Percentiles rank a stretch among this genome's conserved stretches.
phyloP scores from a whole-genome alignment of 2,329 filamentous ascomycete genomes.

The Colletotrichum caudatum region DNA sequence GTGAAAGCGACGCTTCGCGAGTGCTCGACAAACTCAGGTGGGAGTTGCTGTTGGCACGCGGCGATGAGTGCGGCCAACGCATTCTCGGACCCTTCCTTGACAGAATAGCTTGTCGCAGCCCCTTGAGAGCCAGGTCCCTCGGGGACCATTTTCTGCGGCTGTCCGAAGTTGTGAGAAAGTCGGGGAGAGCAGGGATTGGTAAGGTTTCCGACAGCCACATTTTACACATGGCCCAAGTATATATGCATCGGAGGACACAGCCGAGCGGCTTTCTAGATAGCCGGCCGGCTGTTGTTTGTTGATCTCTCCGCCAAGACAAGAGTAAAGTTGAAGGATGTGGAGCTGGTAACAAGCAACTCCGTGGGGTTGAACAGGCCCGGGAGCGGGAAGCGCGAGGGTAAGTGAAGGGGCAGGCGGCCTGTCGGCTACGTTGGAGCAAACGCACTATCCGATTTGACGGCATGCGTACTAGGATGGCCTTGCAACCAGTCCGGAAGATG shows the following conservation, averaged over 20 bases:
- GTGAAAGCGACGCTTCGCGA: slow-evolving; percentile 49
- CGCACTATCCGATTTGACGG: slow-evolving; percentile 10
- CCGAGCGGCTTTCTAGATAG: slow-evolving; percentile 9
- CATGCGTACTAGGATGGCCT: slow-evolving; percentile 24
- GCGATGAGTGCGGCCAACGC: slow-evolving; percentile 48
- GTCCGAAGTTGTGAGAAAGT: slow-evolving; percentile 11
- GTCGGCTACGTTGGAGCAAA: slow-evolving; percentile 13
- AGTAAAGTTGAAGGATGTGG: slow-evolving; percentile 11
- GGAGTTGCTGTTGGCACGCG: slow-evolving; percentile 49
- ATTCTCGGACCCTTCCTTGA: slow-evolving; percentile 48
- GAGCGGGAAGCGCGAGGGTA: slow-evolving; percentile 10
- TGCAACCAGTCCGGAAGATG: slow-evolving; percentile 11
- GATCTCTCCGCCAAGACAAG: slow-evolving; percentile 26
- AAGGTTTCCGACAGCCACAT: slow-evolving; percentile 37
- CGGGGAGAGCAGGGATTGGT: slow-evolving; percentile 6
- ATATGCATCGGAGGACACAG: slow-evolving; percentile 28
- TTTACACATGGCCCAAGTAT: slow-evolving; percentile 27
- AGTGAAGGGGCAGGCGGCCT: slow-evolving; percentile 9
- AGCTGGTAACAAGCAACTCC: slow-evolving; percentile 2
- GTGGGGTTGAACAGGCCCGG: slow-evolving; percentile 15
- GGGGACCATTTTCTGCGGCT: slow-evolving; percentile 30
- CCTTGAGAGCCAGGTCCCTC: slow-evolving; percentile 33
- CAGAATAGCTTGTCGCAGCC: slow-evolving; percentile 46
- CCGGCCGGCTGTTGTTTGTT: slow-evolving; percentile 23
- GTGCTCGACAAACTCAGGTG: slow-evolving; percentile 48